Percentiles rank a stretch among this genome's conserved stretches.
Evolutionary conservation across 192 early-diverging fungal species (phyloP).

Genomic region (Chytriomyces hyalinus): DNA sequence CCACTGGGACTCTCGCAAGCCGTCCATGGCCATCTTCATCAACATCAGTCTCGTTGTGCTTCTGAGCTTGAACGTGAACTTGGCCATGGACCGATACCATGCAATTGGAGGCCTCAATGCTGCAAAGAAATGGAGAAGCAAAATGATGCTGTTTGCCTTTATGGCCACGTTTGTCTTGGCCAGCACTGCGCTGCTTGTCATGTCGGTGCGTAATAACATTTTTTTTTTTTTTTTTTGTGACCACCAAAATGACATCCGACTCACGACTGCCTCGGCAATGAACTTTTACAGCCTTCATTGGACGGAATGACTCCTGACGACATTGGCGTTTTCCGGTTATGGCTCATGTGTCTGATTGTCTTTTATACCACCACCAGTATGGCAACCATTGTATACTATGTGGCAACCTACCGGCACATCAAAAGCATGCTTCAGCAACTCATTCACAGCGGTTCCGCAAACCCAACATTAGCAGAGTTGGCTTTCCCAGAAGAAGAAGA

Average conservation of each 20-base stretch:
- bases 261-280: neutral
- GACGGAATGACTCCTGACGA: neutral
- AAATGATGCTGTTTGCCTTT: neutral
- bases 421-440: neutral
- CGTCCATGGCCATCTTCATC: neutral
- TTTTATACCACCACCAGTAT: neutral
- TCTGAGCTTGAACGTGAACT: neutral
- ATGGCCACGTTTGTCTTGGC: neutral
- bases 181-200: neutral
- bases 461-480: neutral
- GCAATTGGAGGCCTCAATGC: neutral
- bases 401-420: neutral
- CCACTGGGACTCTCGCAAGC: neutral
- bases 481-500: too few species aligned
- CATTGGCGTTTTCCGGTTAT: neutral
- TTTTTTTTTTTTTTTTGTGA: too few species aligned
- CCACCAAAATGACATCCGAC: neutral
- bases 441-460: neutral
- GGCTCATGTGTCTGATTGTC: neutral
- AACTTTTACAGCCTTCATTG: neutral
- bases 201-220: neutral
- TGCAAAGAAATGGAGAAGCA: neutral
- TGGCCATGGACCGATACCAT: neutral
- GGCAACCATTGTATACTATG: neutral
- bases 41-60: neutral